Evolutionary conservation across 2,329 filamentous ascomycete genomes (phyloP).

Genomic region (Pseudocercospora fuligena): DNA sequence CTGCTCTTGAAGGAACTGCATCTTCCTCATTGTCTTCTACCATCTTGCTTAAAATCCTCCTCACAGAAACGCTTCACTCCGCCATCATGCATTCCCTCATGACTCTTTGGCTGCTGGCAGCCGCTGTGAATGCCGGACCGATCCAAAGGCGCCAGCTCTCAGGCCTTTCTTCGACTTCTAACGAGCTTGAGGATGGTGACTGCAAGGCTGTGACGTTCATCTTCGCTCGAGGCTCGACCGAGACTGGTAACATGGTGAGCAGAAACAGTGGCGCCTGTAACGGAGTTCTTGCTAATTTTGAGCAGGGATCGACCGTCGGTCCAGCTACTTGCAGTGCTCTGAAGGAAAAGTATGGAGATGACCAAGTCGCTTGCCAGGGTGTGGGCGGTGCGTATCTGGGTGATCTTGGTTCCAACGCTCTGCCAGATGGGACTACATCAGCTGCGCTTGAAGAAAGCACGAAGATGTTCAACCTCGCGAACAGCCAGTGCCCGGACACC

Average conservation of each 20-base stretch:
- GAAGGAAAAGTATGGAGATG: conserved; percentile 27
- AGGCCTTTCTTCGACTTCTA: conserved; percentile 24
- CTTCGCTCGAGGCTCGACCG: conserved; percentile 62
- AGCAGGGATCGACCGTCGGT: conserved; percentile 31
- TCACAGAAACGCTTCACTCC: neutral
- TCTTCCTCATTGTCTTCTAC: neutral
- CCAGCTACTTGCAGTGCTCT: conserved; percentile 35
- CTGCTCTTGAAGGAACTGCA: neutral
- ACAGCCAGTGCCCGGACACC: conserved; percentile 35
- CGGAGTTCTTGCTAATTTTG: neutral
- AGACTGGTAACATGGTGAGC: conserved; percentile 56
- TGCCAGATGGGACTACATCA: conserved; percentile 30
- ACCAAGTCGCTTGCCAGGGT: conserved; percentile 36
- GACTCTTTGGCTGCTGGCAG: conserved; percentile 23
- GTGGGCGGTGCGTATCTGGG: conserved; percentile 34
- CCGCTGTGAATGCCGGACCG: conserved; percentile 14
- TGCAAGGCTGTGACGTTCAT: conserved; percentile 59
- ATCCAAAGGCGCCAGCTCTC: conserved; percentile 19
- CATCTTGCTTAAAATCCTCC: neutral
- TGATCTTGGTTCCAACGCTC: conserved; percentile 29
- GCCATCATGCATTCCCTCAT: conserved; percentile 16
- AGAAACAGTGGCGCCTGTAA: too few species aligned
- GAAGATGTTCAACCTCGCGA: conserved; percentile 33
- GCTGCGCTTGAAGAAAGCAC: conserved; percentile 31
- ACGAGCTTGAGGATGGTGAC: conserved; percentile 34